These are phyloP conservation scores for Diplogelasinospora grovesii DNA, from an alignment of 495 filamentous ascomycete genomes.

Conservation along the genomic window DNA sequence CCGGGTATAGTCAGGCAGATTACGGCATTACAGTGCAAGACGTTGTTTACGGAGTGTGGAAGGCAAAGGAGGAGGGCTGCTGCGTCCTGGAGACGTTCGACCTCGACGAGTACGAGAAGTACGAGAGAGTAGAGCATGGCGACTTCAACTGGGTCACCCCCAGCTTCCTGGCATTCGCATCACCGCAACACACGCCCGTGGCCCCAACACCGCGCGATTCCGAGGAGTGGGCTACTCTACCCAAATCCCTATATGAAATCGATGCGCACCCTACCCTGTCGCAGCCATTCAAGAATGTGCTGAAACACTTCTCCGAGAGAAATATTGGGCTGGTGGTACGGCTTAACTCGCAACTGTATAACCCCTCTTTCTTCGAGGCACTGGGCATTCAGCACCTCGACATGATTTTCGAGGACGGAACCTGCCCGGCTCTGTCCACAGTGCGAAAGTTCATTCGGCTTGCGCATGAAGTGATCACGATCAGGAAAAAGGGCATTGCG, in stretches of 20 bases:
- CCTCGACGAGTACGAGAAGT: constrained; percentile 95
- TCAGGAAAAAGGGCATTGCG: constrained; percentile 80
- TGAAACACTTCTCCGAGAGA: constrained; percentile 77
- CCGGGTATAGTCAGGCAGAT: constrained; percentile 97
- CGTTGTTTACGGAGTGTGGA: constrained; percentile 97
- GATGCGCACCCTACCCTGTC: constrained; percentile 57
- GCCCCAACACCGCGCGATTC: constrained; percentile 62
- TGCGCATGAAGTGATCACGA: constrained; percentile 87
- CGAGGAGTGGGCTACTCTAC: constrained; percentile 63
- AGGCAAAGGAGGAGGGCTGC: constrained; percentile 88
- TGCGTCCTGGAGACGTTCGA: constrained; percentile 84
- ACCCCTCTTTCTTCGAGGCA: constrained; percentile 87
- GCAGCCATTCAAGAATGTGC: constrained; percentile 86
- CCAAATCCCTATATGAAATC: constrained; percentile 60
- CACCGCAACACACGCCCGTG: constrained; percentile 75
- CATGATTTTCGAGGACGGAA: constrained; percentile 99
- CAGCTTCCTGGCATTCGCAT: constrained; percentile 91
- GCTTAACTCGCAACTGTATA: constrained; percentile 93
- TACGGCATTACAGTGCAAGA: constrained; percentile 93
- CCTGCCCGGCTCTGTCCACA: constrained; percentile 77
- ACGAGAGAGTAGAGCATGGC: constrained; percentile 92
- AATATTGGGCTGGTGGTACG: constrained; percentile 91
- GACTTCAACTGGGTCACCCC: constrained; percentile 99
- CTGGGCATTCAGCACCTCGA: constrained; percentile 93
- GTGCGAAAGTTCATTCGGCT: constrained; percentile 91